Base-by-base conservation (phyloP, 1,139 yeast species). In the Candida glucosophila region DNA sequence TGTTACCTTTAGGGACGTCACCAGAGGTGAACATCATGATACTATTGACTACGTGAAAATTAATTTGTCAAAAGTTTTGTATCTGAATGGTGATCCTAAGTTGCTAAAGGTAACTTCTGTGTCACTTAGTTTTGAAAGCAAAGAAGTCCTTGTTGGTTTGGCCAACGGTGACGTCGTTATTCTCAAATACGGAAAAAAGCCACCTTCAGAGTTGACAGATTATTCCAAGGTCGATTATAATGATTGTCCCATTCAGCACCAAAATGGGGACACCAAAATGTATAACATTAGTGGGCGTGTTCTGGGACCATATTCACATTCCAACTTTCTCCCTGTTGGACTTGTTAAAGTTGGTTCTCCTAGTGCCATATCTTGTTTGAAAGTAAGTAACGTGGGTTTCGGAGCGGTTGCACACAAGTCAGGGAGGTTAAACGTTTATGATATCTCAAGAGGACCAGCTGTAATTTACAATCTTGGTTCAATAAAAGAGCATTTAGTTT, bases 371-470 rank as follows among this genome's bases (percentile, higher is more conserved):
- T 62, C 88, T 0, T 70, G 82, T 2, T 40, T 88, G 25, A 66
- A 67, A 29, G 69, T 81, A 49, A 77, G 88, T 35, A 71, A 80
- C 35, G 63, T 85, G 26, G 96, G 96, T 0, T 86, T 90, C 56
- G 83, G 81, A 4, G 94, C 86, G 1, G 59, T 83, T 25, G 95
- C 82, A 1, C 86, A 82, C 48, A 68, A 68, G 25, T 71, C 78
- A 9, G 98, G 98, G 14, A 66, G 75, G 22, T 40, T 90, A 17
- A 54, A 79, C 3, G 77, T 90, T 1, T 58, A 92, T 35, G 97
- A 90, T 52, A 48, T 61, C 9, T 65, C 85, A 30, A 65, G 96
- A 32, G 94, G 93, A 0, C 95, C 95, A 1, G 85, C 86, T 0
- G 61, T 83, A 3, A 80, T 88, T 16, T 71, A 63, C 40, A 67